Conservation (phyloP, 345 rosid species). For the Murraya paniculata region DNA sequence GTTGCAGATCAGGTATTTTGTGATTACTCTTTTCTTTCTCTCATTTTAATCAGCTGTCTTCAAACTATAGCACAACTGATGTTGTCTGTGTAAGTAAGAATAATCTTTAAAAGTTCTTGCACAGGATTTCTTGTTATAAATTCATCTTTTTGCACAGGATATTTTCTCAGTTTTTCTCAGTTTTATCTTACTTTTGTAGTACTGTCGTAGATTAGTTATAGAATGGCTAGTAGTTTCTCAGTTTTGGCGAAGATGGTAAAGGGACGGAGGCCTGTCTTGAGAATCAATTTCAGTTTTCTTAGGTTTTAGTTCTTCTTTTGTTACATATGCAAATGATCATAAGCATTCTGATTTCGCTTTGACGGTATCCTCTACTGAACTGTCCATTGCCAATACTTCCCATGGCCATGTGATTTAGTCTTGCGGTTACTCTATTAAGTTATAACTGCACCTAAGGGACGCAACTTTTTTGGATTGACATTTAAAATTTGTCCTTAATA, state of each 20-base stretch:
- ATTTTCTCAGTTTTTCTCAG: not conserved
- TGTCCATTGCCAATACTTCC: not conserved
- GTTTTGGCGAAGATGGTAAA: not conserved
- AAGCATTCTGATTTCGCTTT: not conserved
- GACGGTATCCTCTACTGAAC: not conserved
- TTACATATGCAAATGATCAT: not conserved
- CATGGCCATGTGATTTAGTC: not conserved
- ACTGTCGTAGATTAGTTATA: not conserved
- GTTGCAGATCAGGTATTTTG: conserved; percentile 86
- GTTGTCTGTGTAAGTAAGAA: not conserved
- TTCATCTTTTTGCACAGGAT: not conserved
- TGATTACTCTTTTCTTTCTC: conserved; percentile 6
- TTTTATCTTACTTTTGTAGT: not conserved
- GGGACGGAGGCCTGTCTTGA: not conserved
- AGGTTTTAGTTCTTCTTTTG: not conserved
- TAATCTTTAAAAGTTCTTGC: not conserved
- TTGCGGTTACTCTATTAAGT: not conserved
- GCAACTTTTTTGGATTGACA: not conserved
- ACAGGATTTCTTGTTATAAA: not conserved
- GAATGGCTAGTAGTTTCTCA: not conserved
- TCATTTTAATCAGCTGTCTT: not conserved
- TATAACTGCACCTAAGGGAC: not conserved
- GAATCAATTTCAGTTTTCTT: not conserved
- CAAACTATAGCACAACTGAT: not conserved
- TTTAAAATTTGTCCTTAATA: not conserved